Evolutionary conservation across 2,329 filamentous ascomycete species (phyloP), one percentile per base, ranked within the genome.

Genomic region (Neodidymelliopsis sp.): DNA sequence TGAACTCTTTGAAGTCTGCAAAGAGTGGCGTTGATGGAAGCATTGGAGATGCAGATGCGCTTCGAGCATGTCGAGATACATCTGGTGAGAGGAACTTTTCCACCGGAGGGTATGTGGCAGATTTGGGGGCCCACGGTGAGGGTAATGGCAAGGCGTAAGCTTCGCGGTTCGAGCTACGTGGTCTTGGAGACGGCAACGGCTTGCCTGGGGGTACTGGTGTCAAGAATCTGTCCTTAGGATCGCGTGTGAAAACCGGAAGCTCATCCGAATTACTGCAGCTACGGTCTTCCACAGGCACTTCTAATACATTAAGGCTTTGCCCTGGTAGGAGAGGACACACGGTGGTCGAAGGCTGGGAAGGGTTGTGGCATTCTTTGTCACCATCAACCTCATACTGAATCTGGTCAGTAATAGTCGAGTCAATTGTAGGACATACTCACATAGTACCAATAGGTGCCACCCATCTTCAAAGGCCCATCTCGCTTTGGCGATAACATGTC

Each of bases 361-460:
- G 78, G 69, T 96, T 90, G 70, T 90, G 85, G 40, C 83, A 85
- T 73, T 97, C 92, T 24, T 85, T 79, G 36, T 87, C 85, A 71
- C 96, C 86, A 72, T 97, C 86, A 30, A 97, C 73, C 69, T 92
- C 85, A 74, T 96, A 97, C 89, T 95, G 70, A 16, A 30, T 56
- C 53, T 53, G 45, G 54, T 59, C 28, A 63, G 48, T 34, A 53
- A 56, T 39, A 18, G 25, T 18, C 9, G 27, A 15, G 12, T 6
- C 20, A 11, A 40, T 40, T 12, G 9, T 5, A 15, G 39, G 31
- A 16, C 25, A 36, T 33, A 81, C 89, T 75, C 78, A 95, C 91
- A 75, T 94, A 97, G 79, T 96, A 97, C 82, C 93, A 97, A 74
- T 97, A 97, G 12, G 88, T 94, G 52, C 88, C 85, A 33, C 92